phyloP scores from a whole-genome alignment of 306 rosid species.

The Lotus japonicus region DNA sequence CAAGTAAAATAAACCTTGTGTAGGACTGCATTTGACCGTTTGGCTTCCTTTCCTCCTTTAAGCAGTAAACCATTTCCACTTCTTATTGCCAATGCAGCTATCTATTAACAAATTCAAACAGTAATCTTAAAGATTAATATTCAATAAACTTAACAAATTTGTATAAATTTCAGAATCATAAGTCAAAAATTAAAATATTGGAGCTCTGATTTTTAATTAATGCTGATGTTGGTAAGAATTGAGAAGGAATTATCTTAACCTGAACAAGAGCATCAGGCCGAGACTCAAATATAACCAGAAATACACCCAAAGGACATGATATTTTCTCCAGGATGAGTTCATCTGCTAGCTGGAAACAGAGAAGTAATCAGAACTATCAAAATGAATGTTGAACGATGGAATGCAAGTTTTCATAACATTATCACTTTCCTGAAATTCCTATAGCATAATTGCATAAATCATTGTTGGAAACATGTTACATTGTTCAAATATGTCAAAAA shows the following conservation, averaged over 20 bases:
- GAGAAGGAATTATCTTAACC: constrained; percentile 35
- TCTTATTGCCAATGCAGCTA: constrained; percentile 81
- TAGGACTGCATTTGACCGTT: constrained; percentile 62
- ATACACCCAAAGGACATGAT: constrained; percentile 81
- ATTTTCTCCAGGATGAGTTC: constrained; percentile 65
- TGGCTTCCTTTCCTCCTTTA: constrained; percentile 93
- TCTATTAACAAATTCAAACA: constrained; percentile 37
- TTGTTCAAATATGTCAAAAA: not conserved
- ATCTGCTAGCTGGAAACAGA: constrained; percentile 69
- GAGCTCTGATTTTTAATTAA: too few relatives aligned
- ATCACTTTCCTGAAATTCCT: not conserved
- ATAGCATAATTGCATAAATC: too few relatives aligned
- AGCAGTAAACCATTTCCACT: constrained; percentile 92
- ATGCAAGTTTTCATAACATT: not conserved
- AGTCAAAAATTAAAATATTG: too few relatives aligned
- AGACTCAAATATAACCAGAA: constrained; percentile 84
- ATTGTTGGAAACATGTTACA: not conserved
- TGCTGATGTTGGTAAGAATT: too few relatives aligned
- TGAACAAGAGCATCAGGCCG: constrained; percentile 98
- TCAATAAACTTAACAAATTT: not conserved
- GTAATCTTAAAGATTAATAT: not conserved
- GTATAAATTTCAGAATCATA: too few relatives aligned
- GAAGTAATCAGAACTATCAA: constrained; percentile 17
- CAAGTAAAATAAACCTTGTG: constrained; percentile 51
- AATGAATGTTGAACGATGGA: not conserved